These are phyloP conservation scores for Chaetothyriales sp. DNA, from an alignment of 2,329 filamentous ascomycete species.

Conservation along the genomic window DNA sequence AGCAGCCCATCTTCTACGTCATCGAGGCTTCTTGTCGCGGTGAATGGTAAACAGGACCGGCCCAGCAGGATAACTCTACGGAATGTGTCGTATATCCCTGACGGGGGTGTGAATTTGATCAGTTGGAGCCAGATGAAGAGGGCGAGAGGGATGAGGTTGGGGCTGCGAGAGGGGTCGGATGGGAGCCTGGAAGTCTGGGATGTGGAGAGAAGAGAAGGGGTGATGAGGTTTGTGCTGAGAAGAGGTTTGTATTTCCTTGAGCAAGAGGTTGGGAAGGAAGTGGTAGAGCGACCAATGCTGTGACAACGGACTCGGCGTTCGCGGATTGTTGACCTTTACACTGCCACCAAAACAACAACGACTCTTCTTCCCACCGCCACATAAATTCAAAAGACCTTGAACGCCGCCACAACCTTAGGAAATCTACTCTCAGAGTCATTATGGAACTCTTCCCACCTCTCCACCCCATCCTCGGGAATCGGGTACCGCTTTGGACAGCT, in stretches of 20 bases:
- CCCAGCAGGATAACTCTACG: too few relatives aligned
- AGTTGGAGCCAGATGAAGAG: constrained; percentile 10
- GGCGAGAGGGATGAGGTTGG: constrained; percentile 3
- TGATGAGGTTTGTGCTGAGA: neutral
- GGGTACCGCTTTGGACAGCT: neutral
- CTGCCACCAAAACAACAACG: neutral
- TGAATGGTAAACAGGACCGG: neutral
- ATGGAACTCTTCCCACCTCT: neutral
- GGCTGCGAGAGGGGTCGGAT: constrained; percentile 4
- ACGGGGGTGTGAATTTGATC: constrained; percentile 6
- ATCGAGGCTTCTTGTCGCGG: neutral
- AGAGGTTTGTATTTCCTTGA: neutral
- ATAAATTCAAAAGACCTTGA: too few relatives aligned
- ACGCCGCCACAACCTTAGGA: neutral
- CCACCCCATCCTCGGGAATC: neutral
- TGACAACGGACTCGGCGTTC: neutral
- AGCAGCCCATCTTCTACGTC: too few relatives aligned
- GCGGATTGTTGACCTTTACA: neutral
- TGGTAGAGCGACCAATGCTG: neutral
- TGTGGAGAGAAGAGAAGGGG: neutral
- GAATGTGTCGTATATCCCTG: constrained; percentile 2
- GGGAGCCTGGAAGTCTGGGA: constrained; percentile 1
- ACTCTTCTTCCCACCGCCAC: too few relatives aligned
- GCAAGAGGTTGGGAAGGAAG: neutral
- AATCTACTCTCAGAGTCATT: neutral